phyloP scores from a whole-genome alignment of 768 basidiomycete genomes.

The Tulasnella sp. region DNA sequence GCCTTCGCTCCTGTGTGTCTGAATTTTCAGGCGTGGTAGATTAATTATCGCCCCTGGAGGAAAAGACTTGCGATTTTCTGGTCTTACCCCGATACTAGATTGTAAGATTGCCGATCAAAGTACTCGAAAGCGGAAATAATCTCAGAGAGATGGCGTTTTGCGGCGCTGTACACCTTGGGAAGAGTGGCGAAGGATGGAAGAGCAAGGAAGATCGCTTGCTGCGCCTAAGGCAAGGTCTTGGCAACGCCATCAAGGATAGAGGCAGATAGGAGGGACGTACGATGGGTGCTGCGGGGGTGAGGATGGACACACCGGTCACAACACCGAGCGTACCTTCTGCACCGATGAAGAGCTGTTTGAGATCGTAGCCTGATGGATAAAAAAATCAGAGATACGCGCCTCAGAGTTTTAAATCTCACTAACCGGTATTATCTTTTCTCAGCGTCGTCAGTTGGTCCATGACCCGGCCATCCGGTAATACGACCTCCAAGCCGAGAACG shows the following conservation, averaged over 20 bases:
- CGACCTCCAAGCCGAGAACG: conserved; percentile 91
- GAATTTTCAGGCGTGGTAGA: conserved; percentile 21
- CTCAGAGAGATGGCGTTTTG: conserved; percentile 73
- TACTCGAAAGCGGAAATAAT: conserved; percentile 97
- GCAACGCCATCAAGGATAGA: neutral
- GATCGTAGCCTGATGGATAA: conserved; percentile 60
- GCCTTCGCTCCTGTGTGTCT: conserved; percentile 73
- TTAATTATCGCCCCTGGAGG: neutral
- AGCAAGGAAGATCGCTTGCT: conserved; percentile 86
- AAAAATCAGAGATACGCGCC: neutral
- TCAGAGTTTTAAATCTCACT: conserved; percentile 14
- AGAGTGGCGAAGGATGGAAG: conserved; percentile 80
- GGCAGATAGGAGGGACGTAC: conserved; percentile 14
- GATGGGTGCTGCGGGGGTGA: conserved; percentile 62
- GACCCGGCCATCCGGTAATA: conserved; percentile 86
- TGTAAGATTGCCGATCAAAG: conserved; percentile 77
- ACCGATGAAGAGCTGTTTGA: conserved; percentile 97
- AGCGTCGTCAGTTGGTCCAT: conserved; percentile 80
- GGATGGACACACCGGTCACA: conserved; percentile 88
- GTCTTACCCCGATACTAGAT: conserved; percentile 38
- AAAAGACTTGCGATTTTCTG: neutral
- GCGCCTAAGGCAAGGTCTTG: conserved; percentile 36
- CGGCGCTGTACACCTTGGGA: conserved; percentile 68
- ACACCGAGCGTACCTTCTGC: conserved; percentile 94
- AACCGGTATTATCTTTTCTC: conserved; percentile 95